Conservation (phyloP, 73 alveolate species). For the Paramecium pentaurelia region DNA sequence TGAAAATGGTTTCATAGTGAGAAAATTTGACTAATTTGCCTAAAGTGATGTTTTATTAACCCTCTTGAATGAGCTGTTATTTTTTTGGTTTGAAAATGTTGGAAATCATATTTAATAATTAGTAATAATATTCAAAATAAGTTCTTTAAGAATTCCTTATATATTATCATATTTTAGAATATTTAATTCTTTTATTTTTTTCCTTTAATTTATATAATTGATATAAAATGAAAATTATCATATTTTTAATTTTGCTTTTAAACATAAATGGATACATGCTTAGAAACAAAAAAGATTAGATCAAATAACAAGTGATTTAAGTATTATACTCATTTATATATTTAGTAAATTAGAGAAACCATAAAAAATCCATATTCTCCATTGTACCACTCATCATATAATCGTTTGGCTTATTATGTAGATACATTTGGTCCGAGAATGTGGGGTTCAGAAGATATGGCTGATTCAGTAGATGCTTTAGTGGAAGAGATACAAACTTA, state of each 20-base stretch:
- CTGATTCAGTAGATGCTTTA: not conserved
- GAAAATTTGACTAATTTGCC: constrained; percentile 20
- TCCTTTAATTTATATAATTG: not conserved
- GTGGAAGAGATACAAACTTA: not conserved
- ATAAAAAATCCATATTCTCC: not conserved
- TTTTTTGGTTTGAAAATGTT: not conserved
- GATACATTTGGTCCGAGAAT: constrained; percentile 61
- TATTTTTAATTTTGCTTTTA: not conserved
- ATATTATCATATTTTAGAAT: not conserved
- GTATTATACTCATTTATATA: not conserved
- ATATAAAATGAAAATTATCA: not conserved
- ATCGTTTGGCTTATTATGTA: constrained; percentile 53
- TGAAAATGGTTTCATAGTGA: constrained; percentile 46
- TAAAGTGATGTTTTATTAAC: not conserved
- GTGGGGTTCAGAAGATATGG: constrained; percentile 49
- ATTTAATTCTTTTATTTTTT: not conserved
- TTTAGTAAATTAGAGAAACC: not conserved
- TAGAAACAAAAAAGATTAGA: not conserved
- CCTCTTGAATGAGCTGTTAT: not conserved
- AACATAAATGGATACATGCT: not conserved
- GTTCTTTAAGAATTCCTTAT: not conserved
- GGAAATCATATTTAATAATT: not conserved
- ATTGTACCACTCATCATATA: constrained; percentile 47
- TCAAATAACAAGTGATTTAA: not conserved
- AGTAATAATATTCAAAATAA: not conserved